These are phyloP conservation scores for Arabidopsis thaliana DNA, from an alignment of 345 rosid species.

Conservation along the genomic window DNA sequence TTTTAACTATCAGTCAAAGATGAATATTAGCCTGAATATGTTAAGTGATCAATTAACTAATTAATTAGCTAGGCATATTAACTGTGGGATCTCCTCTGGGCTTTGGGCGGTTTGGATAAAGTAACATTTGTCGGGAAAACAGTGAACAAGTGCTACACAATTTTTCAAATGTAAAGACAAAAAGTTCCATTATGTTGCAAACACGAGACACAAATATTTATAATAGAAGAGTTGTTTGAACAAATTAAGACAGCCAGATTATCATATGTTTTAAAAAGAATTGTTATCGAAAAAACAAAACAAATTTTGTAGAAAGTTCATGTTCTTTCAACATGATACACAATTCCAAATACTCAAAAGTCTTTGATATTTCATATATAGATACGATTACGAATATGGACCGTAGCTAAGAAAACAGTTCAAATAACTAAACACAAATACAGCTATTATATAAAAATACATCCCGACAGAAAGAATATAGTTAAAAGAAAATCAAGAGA, in stretches of 20 bases:
- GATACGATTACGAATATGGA: background rate
- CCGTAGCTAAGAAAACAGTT: constrained; percentile 25
- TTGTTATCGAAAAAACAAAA: background rate
- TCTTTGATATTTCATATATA: too few relatives aligned
- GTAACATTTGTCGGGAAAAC: constrained; percentile 5
- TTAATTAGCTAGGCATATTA: background rate
- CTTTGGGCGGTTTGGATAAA: background rate
- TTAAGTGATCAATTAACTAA: background rate
- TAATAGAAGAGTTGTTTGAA: background rate
- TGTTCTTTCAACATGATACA: background rate
- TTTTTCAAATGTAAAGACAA: background rate
- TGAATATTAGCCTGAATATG: background rate
- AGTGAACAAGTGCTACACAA: background rate
- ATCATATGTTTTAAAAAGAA: background rate
- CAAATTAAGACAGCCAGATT: background rate
- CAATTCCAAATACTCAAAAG: background rate
- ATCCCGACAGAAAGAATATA: constrained; percentile 30
- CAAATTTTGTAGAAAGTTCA: background rate
- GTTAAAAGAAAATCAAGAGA: background rate
- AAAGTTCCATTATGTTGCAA: background rate
- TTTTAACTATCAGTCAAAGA: background rate
- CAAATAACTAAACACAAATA: constrained; percentile 3
- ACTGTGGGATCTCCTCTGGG: background rate
- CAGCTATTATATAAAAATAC: background rate
- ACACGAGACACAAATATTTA: background rate